Conservation (phyloP, 305 asterid genomes). For the Caryopteris hybrid region DNA sequence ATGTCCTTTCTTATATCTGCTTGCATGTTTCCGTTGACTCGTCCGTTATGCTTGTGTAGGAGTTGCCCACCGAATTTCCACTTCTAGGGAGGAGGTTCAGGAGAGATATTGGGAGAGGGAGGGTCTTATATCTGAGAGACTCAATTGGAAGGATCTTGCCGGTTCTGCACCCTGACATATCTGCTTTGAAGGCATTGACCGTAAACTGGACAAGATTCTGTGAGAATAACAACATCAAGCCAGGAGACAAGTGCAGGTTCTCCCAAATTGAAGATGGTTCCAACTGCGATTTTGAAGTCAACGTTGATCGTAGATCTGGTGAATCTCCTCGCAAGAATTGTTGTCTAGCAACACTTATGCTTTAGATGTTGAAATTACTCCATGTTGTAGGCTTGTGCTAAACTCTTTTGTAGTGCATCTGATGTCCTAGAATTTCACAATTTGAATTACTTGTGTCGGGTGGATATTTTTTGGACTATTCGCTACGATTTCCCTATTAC, state of each 20-base stretch:
- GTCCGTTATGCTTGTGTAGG: no score
- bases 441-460: no score
- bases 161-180: slow-evolving; percentile 10
- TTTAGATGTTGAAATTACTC: no score
- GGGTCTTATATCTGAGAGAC: slow-evolving; percentile 28
- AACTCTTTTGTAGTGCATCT: no score
- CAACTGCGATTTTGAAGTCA: slow-evolving; percentile 17
- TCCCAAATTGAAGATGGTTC: neutral
- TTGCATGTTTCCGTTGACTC: neutral
- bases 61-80: slow-evolving; percentile 21
- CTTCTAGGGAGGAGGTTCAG: neutral
- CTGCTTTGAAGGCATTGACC: slow-evolving; percentile 13
- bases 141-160: slow-evolving; percentile 26
- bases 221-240: slow-evolving; percentile 17
- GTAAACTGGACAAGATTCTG: slow-evolving; percentile 27
- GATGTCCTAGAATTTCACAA: no score
- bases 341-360: no score
- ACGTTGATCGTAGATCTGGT: slow-evolving; percentile 9
- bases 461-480: no score
- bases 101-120: slow-evolving; percentile 6
- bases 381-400: no score
- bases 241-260: slow-evolving; percentile 33
- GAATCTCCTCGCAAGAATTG: neutral
- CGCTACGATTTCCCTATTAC: no score
- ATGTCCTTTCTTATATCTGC: neutral